Base-by-base conservation (phyloP, 805 yeast species). In the Pichia phayaonensis region DNA sequence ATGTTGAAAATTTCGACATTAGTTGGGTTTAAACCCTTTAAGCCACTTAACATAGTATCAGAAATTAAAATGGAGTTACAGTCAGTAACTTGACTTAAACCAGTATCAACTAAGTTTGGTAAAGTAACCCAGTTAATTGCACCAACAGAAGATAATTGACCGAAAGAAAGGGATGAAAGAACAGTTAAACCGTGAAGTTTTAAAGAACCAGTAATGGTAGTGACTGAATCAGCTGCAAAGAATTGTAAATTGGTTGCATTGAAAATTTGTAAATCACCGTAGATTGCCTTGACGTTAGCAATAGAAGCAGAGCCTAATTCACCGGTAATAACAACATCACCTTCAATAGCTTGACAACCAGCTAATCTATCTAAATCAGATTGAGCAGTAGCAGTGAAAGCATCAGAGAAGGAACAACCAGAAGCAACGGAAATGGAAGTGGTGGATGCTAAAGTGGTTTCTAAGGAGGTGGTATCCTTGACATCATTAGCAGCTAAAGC, bases 91-190 rank as follows among this genome's bases (percentile, higher is more conserved):
- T 86, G 86, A 64, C 75, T 69, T 70, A 92, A 86, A 70, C 84
- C 81, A 59, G 90, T 79, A 49, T 70, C 63, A 59, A 73, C 70
- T 64, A 92, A 81, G 59, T 90, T 92, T 66, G 97, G 97, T 68
- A 94, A 79, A 60, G 97, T 89, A 64, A 80, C 77, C 74, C 86
- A 83, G 69, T 75, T 71, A 64, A 94, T 79, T 50, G 88, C 71
- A 66, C 95, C 96, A 58, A 90, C 95, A 58, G 86, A 77, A 66
- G 82, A 75, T 67, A 92, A 80, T 60, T 77, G 73, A 57, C 96
- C 96, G 68, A 90, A 79, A 61, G 84, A 77, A 52, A 92, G 75
- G 52, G 81, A 70, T 58, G 74, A 61, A 68, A 94, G 77, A 54
- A 81, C 69, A 63, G 92, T 85, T 70, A 86, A 79, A 55, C 73